A percentile compares a stretch with the other conserved stretches of the same genome.
Evolutionary conservation across 805 yeast genomes (phyloP).

Genomic region (Myxozyma monticola): DNA sequence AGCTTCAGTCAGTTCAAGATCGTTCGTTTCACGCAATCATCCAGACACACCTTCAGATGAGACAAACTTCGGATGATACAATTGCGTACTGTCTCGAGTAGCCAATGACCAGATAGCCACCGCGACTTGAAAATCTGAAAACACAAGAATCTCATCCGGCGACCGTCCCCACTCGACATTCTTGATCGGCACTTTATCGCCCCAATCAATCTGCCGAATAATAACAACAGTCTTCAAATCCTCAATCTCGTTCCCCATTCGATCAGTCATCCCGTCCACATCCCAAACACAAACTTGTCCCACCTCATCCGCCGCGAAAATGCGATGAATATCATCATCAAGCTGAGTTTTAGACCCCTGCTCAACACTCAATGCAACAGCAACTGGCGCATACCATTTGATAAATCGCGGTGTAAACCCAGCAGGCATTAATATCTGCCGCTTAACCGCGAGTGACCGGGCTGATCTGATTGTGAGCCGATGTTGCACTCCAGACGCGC

Average conservation of each 20-base stretch:
- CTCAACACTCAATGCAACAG: not conserved
- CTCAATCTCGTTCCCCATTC: constrained; percentile 7
- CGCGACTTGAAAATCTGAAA: constrained; percentile 26
- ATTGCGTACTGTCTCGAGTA: constrained; percentile 14
- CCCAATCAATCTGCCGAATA: constrained; percentile 25
- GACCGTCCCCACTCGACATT: constrained; percentile 27
- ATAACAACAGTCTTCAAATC: constrained; percentile 16
- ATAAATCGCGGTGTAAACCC: constrained; percentile 17
- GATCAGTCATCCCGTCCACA: constrained; percentile 10
- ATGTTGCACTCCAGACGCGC: not conserved
- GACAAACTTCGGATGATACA: constrained; percentile 18
- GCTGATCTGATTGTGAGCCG: constrained; percentile 15
- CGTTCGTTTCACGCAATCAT: no score
- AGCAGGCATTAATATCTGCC: constrained; percentile 16
- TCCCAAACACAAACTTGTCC: constrained; percentile 26
- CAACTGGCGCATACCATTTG: constrained; percentile 21
- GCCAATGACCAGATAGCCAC: constrained; percentile 25
- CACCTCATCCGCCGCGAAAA: constrained; percentile 23
- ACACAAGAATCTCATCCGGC: constrained; percentile 24
- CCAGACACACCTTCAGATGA: no score
- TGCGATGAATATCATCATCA: constrained; percentile 14
- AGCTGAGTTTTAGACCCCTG: not conserved
- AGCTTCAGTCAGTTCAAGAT: no score
- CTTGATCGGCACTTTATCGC: constrained; percentile 21
- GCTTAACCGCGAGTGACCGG: constrained; percentile 14